A percentile compares a stretch with the other conserved stretches of the same genome.
phyloP scores from a whole-genome alignment of 129 eudicot species.

The Flaveria brownii region DNA sequence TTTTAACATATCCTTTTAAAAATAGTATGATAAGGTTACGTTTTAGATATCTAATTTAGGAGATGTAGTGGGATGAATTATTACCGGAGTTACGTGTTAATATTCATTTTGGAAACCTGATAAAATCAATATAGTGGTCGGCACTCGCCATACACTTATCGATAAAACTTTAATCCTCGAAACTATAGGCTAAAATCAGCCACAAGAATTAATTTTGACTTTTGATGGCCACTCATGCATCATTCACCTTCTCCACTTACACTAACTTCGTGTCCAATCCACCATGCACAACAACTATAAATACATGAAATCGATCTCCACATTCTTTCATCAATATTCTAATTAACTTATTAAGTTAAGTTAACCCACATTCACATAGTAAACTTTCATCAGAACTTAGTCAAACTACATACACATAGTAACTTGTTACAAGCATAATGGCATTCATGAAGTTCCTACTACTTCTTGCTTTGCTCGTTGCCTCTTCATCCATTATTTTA shows the following conservation, averaged over 20 bases:
- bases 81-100: constrained; percentile 6
- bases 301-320: constrained; percentile 32
- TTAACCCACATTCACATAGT: constrained; percentile 1
- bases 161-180: constrained; percentile 12
- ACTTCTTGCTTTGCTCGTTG: constrained; percentile 38
- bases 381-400: background rate
- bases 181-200: constrained; percentile 13
- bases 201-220: constrained; percentile 25
- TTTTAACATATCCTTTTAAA: no score
- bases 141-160: constrained; percentile 32
- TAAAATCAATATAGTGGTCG: constrained; percentile 21
- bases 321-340: background rate
- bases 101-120: constrained; percentile 1
- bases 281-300: constrained; percentile 38
- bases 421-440: constrained; percentile 29
- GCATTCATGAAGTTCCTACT: constrained; percentile 30
- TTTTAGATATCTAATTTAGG: background rate
- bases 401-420: constrained; percentile 4
- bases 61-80: no score
- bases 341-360: background rate
- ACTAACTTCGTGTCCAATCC: constrained; percentile 27
- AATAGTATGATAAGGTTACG: background rate
- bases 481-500: constrained; percentile 23
- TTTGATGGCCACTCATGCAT: constrained; percentile 1
- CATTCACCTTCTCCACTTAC: constrained; percentile 29